Base-by-base conservation (phyloP, 768 basidiomycete genomes). In the Lentinula boryana region DNA sequence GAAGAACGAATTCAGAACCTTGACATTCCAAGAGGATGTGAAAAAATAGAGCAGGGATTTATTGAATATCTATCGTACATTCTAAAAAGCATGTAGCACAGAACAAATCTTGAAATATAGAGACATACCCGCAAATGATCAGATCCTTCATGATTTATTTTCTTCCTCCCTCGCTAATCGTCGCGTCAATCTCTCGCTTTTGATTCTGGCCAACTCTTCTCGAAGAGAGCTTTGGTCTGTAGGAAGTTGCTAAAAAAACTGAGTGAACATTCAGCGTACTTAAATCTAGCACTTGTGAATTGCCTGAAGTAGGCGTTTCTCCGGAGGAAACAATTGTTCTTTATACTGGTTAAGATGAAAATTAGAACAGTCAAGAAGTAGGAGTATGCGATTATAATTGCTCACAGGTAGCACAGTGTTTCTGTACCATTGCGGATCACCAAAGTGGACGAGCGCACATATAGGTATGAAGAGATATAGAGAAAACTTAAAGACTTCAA, bases 401-500 rank as follows among this genome's bases (percentile, higher is more conserved):
- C 85, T 60, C 70, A 92, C 89, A 7, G 93, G 91, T 38, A 90
- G 74, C 61, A 95, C 91, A 65, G 91, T 79, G 52, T 78, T 75
- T 59, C 82, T 79, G 68, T 94, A 95, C 93, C 93, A 95, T 44
- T 88, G 84, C 5, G 91, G 91, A 71, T 94, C 90, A 48, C 93
- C 92, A 68, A 91, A 94, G 72, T 93, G 89, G 54, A 93, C 75
- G 68, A 95, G 81, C 23, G 90, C 87, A 50, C 81, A 75, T 60
- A 95, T 84, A 9, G 93, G 93, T 61, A 93, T 85, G 66, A 92
- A 92, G 60, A 95, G 84, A 72, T 95, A 94, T 16, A 93, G 73
- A 3, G 84, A 84, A 66, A 95, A 95, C 75, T 93, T 94, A 86
- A 94, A 92, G 16, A 94, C 82, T 72, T 95, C 93, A 58, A 95